Conservation (phyloP, 345 rosid genomes). For the Gossypium australe region DNA sequence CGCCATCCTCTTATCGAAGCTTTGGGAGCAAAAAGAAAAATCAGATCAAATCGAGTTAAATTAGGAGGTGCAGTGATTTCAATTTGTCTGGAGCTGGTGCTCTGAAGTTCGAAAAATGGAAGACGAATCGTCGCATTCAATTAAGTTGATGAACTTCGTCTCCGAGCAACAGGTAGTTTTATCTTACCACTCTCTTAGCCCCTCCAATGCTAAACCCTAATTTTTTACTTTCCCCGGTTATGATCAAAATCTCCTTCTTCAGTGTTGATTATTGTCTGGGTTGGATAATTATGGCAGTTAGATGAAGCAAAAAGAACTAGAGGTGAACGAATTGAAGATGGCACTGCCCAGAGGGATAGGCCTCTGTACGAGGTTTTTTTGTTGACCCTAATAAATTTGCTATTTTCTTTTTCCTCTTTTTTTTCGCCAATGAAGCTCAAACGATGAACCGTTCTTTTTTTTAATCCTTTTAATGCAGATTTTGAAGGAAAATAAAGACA, state of each 20-base stretch:
- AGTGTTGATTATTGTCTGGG: background rate
- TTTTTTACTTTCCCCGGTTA: background rate
- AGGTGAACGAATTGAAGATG: conserved; percentile 92
- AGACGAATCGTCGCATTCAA: conserved; percentile 52
- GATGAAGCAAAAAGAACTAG: conserved; percentile 78
- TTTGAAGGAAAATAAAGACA: conserved; percentile 92
- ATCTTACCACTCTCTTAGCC: background rate
- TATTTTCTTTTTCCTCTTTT: background rate
- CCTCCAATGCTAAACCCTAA: conserved; percentile 1
- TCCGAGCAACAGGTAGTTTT: conserved; percentile 74
- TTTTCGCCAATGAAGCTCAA: background rate
- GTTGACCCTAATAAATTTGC: background rate
- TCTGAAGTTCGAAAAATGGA: conserved; percentile 39
- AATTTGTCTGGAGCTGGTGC: background rate
- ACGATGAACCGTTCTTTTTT: background rate
- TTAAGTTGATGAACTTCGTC: conserved; percentile 78
- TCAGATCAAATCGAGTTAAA: background rate
- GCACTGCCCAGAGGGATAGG: conserved; percentile 89
- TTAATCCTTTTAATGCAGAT: conserved; percentile 36
- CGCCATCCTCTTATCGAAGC: background rate
- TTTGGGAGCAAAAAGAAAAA: background rate
- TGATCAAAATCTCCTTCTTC: background rate
- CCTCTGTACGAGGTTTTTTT: conserved; percentile 68
- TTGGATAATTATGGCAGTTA: conserved; percentile 39
- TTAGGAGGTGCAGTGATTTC: background rate